phyloP scores from a whole-genome alignment of 2,329 filamentous ascomycete species.

The Fusarium piperis region DNA sequence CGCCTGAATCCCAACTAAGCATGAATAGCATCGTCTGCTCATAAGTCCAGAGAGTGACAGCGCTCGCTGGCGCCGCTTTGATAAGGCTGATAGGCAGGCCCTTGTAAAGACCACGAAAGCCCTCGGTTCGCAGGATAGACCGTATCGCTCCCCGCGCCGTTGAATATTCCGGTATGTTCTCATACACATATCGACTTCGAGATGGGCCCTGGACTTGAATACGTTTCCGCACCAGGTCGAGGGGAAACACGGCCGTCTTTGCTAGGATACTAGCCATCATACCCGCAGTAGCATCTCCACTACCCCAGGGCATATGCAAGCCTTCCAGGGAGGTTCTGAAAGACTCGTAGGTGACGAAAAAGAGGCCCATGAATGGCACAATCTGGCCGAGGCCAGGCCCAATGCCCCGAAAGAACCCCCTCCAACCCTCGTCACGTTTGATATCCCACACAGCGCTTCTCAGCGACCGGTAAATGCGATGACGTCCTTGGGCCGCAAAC shows the following conservation, averaged over 20 bases:
- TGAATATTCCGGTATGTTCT: constrained; percentile 86
- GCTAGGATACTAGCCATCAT: constrained; percentile 80
- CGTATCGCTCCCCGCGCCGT: constrained; percentile 73
- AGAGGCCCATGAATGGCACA: constrained; percentile 95
- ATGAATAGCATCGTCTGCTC: constrained; percentile 76
- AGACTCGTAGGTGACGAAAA: constrained; percentile 90
- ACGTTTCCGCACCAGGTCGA: constrained; percentile 91
- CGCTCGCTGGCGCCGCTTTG: constrained; percentile 93
- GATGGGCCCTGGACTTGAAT: constrained; percentile 96
- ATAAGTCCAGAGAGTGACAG: constrained; percentile 95
- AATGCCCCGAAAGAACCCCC: constrained; percentile 89
- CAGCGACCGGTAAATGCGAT: constrained; percentile 82
- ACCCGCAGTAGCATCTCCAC: constrained; percentile 85
- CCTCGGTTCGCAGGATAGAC: constrained; percentile 77
- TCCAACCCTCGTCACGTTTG: constrained; percentile 74
- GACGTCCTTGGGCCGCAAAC: constrained; percentile 91
- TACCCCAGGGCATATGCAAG: constrained; percentile 73
- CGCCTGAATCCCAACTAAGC: constrained; percentile 49
- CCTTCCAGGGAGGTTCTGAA: constrained; percentile 69
- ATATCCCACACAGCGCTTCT: constrained; percentile 77
- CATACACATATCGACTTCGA: constrained; percentile 78
- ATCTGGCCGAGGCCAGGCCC: constrained; percentile 86
- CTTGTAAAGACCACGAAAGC: constrained; percentile 82
- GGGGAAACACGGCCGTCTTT: constrained; percentile 91
- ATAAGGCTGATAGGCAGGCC: constrained; percentile 88